Evolutionary conservation across 768 basidiomycete genomes (phyloP).

Genomic region (Lactarius psammicola): DNA sequence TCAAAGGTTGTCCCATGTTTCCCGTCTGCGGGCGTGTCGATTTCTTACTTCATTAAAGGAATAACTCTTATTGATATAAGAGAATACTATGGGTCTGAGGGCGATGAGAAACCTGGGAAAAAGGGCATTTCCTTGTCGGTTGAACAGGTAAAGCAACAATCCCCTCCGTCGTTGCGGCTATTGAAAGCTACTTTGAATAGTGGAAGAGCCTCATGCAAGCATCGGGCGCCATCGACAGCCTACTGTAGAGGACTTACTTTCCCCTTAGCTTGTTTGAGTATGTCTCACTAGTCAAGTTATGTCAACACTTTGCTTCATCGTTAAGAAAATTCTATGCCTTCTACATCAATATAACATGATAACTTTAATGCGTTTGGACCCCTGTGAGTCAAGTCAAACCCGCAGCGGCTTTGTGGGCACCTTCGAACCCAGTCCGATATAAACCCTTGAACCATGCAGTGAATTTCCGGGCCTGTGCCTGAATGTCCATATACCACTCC

Average conservation of each 20-base stretch:
- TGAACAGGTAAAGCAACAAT: slow-evolving; percentile 55
- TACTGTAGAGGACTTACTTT: slow-evolving; percentile 11
- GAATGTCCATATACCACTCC: slow-evolving; percentile 63
- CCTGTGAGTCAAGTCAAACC: slow-evolving; percentile 46
- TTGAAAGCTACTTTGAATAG: slow-evolving; percentile 40
- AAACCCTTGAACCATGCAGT: slow-evolving; percentile 68
- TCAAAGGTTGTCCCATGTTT: slow-evolving; percentile 44
- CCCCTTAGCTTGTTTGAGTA: background rate
- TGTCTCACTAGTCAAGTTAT: background rate
- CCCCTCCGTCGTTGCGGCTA: background rate
- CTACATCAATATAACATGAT: slow-evolving; percentile 12
- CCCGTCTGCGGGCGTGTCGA: slow-evolving; percentile 25
- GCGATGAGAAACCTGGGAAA: slow-evolving; percentile 71
- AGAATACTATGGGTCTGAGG: slow-evolving; percentile 58
- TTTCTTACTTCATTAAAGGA: slow-evolving; percentile 38
- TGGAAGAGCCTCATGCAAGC: slow-evolving; percentile 24
- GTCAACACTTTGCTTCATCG: background rate
- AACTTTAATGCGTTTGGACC: slow-evolving; percentile 26
- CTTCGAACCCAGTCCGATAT: slow-evolving; percentile 54
- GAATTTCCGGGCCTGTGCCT: slow-evolving; percentile 53
- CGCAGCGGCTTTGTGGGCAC: slow-evolving; percentile 70
- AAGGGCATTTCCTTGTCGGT: slow-evolving; percentile 68
- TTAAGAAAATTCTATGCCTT: slow-evolving; percentile 15
- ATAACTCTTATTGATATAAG: slow-evolving; percentile 64
- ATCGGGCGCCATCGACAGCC: slow-evolving; percentile 10